Conservation (phyloP, 371 early-diverging fungal species). For the Phascolomyces articulosus region DNA sequence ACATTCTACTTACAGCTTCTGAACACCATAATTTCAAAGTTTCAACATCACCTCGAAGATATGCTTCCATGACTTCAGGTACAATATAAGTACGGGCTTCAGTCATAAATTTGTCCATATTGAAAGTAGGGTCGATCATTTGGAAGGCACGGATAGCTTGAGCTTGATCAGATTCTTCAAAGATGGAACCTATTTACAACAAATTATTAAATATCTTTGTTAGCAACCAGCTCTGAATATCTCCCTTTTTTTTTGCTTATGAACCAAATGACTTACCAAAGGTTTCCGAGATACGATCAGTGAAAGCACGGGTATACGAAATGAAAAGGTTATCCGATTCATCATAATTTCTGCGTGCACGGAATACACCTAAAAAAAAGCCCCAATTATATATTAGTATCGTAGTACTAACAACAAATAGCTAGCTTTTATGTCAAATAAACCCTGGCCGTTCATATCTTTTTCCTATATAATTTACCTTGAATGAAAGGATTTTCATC, state of each 20-base stretch:
- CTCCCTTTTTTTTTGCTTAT: neutral
- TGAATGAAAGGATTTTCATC: constrained; percentile 88
- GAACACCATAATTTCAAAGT: constrained; percentile 92
- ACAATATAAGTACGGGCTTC: constrained; percentile 91
- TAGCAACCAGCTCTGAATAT: neutral
- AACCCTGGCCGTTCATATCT: no score
- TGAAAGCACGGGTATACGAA: constrained; percentile 81
- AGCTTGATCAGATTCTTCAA: constrained; percentile 95
- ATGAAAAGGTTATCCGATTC: constrained; percentile 92
- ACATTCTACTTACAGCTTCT: constrained; percentile 73
- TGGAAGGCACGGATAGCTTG: constrained; percentile 84
- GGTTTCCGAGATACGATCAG: constrained; percentile 73
- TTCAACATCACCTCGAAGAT: constrained; percentile 81
- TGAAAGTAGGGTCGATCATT: constrained; percentile 87
- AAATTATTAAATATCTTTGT: neutral
- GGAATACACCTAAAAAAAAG: constrained; percentile 61
- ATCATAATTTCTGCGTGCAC: constrained; percentile 77
- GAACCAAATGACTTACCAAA: constrained; percentile 52
- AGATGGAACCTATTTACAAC: constrained; percentile 63
- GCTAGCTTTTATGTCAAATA: no score
- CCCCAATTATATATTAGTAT: neutral
- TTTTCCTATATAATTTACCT: constrained; percentile 57
- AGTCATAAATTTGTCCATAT: constrained; percentile 83
- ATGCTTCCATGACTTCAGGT: constrained; percentile 97
- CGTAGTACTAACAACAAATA: neutral